phyloP scores from a whole-genome alignment of 306 rosid genomes.

The Acacia melanoxylon region DNA sequence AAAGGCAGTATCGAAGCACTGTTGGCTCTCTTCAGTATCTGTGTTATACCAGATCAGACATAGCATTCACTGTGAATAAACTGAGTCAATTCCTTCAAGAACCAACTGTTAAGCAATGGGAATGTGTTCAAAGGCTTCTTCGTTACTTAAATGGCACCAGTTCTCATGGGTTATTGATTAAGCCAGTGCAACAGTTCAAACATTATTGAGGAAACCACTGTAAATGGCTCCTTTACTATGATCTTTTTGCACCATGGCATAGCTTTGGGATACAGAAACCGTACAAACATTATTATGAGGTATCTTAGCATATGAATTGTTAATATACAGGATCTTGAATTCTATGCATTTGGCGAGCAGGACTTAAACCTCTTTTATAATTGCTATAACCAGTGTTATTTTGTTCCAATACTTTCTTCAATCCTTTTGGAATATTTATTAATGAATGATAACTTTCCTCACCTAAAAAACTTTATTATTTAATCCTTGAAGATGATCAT shows the following conservation, averaged over 20 bases:
- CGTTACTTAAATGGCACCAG: too few species aligned
- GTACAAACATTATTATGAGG: constrained; percentile 82
- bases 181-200: too few species aligned
- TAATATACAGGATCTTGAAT: constrained; percentile 15
- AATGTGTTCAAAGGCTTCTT: too few species aligned
- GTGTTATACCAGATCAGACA: too few species aligned
- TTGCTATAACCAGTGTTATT: not conserved
- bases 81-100: too few species aligned
- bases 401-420: not conserved
- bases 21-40: too few species aligned
- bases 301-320: constrained; percentile 32
- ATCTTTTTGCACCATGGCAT: constrained; percentile 71
- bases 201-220: constrained; percentile 78
- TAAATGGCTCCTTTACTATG: constrained; percentile 91
- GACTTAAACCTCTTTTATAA: not conserved
- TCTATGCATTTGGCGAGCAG: constrained; percentile 15
- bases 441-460: not conserved
- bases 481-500: not conserved
- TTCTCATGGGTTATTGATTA: too few species aligned
- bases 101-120: too few species aligned
- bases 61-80: too few species aligned
- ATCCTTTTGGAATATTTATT: not conserved
- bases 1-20: too few species aligned
- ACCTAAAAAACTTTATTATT: not conserved
- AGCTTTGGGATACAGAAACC: constrained; percentile 84